A percentile compares a stretch with the other conserved stretches of the same genome.
Conservation (phyloP, 2,329 filamentous ascomycete species). For the Claviceps monticola region DNA sequence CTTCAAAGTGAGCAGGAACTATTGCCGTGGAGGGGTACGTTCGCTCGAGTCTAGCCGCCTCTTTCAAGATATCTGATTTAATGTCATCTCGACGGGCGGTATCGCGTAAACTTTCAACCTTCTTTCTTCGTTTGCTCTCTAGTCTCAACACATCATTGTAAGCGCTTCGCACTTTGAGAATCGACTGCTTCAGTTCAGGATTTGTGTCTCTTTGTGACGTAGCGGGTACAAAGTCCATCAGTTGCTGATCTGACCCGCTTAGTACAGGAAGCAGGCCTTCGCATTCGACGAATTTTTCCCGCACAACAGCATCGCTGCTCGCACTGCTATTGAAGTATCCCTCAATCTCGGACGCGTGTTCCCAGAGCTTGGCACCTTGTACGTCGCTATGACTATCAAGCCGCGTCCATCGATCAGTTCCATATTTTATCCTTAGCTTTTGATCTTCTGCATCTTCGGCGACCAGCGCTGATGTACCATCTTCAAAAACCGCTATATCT, state of each 20-base stretch:
- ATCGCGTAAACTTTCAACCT: conserved; percentile 63
- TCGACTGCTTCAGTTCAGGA: conserved; percentile 65
- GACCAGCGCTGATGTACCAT: conserved; percentile 64
- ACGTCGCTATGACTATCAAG: conserved; percentile 56
- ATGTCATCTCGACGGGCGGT: conserved; percentile 83
- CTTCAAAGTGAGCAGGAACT: conserved; percentile 80
- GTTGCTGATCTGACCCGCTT: conserved; percentile 61
- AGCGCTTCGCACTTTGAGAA: conserved; percentile 59
- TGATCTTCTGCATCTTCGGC: conserved; percentile 78
- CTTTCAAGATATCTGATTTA: conserved; percentile 65
- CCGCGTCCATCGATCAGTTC: conserved; percentile 74
- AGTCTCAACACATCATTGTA: conserved; percentile 77
- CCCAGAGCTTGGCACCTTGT: conserved; percentile 54
- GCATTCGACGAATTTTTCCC: conserved; percentile 64
- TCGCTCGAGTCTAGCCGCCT: conserved; percentile 74
- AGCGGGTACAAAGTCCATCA: conserved; percentile 83
- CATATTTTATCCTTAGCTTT: conserved; percentile 59
- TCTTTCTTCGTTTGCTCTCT: conserved; percentile 66
- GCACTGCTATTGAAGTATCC: conserved; percentile 62
- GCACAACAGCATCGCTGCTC: conserved; percentile 47
- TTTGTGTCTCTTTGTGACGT: conserved; percentile 68
- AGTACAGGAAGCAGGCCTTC: conserved; percentile 64
- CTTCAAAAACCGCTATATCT: conserved; percentile 65
- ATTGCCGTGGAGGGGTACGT: conserved; percentile 75
- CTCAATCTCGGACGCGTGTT: conserved; percentile 63